phyloP scores from a whole-genome alignment of 768 basidiomycete genomes.

The Suillus discolor region DNA sequence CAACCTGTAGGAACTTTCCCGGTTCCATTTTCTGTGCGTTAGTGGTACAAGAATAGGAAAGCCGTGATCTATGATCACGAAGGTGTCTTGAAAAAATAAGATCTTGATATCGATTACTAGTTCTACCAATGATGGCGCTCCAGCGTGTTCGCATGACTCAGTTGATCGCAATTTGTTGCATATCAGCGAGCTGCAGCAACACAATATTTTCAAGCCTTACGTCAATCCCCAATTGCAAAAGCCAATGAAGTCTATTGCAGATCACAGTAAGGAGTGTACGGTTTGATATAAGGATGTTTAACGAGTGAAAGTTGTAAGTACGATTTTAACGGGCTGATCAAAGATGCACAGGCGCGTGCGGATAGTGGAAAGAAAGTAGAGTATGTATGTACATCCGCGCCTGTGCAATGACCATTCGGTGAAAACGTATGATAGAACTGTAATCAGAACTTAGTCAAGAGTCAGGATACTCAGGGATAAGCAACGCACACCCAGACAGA shows the following conservation, averaged over 20 bases:
- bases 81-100: background rate
- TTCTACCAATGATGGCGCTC: background rate
- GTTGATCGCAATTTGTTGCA: background rate
- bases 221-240: background rate
- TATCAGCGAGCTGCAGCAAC: background rate
- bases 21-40: conserved; percentile 7
- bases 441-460: conserved; percentile 13
- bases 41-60: background rate
- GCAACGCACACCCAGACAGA: conserved; percentile 27
- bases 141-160: background rate
- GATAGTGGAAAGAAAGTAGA: conserved; percentile 13
- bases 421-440: conserved; percentile 29
- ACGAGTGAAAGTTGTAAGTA: conserved; percentile 27
- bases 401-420: conserved; percentile 12
- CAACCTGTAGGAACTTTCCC: conserved; percentile 50
- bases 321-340: conserved; percentile 9
- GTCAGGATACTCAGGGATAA: background rate
- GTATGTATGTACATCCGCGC: conserved; percentile 30
- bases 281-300: conserved; percentile 23
- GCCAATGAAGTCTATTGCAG: conserved; percentile 25
- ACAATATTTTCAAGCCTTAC: background rate
- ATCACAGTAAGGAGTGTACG: conserved; percentile 31
- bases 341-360: conserved; percentile 18
- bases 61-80: background rate
- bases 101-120: background rate